Percentiles rank a stretch among this genome's conserved stretches.
Evolutionary conservation across 768 basidiomycete genomes (phyloP).

Genomic region (Trametes gibbosa): DNA sequence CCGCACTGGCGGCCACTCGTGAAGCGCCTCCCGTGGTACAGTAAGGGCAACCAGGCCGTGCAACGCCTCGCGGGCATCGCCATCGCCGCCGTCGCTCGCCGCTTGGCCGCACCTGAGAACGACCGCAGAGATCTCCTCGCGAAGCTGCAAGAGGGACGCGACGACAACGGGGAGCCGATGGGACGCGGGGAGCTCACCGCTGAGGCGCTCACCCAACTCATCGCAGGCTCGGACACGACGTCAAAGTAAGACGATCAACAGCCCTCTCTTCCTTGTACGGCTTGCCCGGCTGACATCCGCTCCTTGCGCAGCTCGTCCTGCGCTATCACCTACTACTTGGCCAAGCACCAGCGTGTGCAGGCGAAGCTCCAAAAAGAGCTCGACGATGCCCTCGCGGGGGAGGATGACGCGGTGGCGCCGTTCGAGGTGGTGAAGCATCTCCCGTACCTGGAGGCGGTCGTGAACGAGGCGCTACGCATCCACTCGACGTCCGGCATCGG

Average conservation of each 20-base stretch:
- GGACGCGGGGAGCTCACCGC: conserved; percentile 82
- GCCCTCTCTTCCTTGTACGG: not conserved
- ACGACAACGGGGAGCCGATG: conserved; percentile 80
- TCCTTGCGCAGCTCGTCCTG: conserved; percentile 66
- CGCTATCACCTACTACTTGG: conserved; percentile 84
- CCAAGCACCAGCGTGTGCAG: conserved; percentile 61
- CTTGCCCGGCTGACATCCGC: not conserved
- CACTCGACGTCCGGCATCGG: conserved; percentile 86
- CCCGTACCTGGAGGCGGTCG: conserved; percentile 81
- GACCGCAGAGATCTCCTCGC: conserved; percentile 81
- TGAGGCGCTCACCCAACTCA: conserved; percentile 81
- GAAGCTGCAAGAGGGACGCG: conserved; percentile 75
- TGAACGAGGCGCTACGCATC: conserved; percentile 81
- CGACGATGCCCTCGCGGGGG: conserved; percentile 52
- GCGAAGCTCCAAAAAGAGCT: conserved; percentile 76
- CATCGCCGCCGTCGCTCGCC: conserved; percentile 59
- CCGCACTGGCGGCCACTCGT: conserved; percentile 66
- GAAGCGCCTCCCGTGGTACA: conserved; percentile 72
- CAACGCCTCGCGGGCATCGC: conserved; percentile 76
- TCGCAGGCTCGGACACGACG: conserved; percentile 90
- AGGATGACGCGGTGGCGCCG: conserved; percentile 61
- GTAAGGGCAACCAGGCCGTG: conserved; percentile 62
- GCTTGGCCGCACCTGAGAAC: conserved; percentile 55
- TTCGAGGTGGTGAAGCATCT: conserved; percentile 70
- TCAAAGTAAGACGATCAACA: conserved; percentile 64